A percentile compares a stretch with the other conserved stretches of the same genome.
Conservation (phyloP, 805 yeast genomes). For the Starmera amethionina region DNA sequence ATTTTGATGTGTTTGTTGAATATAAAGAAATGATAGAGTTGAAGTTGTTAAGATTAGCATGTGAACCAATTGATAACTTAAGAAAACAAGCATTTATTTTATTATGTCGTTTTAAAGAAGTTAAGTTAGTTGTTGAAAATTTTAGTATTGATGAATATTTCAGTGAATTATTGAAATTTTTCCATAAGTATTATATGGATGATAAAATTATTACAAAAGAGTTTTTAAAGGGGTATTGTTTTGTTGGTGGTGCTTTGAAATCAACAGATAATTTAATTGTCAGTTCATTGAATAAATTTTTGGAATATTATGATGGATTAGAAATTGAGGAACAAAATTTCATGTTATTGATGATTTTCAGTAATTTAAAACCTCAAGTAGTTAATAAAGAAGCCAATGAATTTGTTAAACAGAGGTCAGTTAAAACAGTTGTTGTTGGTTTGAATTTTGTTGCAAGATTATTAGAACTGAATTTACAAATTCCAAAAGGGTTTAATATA, state of each 20-base stretch:
- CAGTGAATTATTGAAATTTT: slow-evolving; percentile 16
- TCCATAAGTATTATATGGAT: slow-evolving; percentile 12
- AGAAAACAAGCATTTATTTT: slow-evolving; percentile 32
- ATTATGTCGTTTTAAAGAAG: slow-evolving; percentile 19
- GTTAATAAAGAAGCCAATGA: background rate
- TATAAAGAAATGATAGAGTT: slow-evolving; percentile 9
- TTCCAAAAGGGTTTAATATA: slow-evolving; percentile 15
- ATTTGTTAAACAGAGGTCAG: slow-evolving; percentile 7
- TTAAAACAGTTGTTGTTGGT: slow-evolving; percentile 13
- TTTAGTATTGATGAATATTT: slow-evolving; percentile 1
- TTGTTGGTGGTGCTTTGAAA: slow-evolving; percentile 48
- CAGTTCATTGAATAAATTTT: slow-evolving; percentile 30
- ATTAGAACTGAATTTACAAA: slow-evolving; percentile 10
- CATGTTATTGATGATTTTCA: slow-evolving; percentile 16
- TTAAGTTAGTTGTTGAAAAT: slow-evolving; percentile 9
- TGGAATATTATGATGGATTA: slow-evolving; percentile 18
- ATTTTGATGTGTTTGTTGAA: slow-evolving; percentile 12
- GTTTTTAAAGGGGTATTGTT: slow-evolving; percentile 47
- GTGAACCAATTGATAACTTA: slow-evolving; percentile 53
- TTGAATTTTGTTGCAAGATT: slow-evolving; percentile 16
- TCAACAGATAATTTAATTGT: slow-evolving; percentile 37
- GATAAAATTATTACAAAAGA: slow-evolving; percentile 15
- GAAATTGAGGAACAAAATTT: slow-evolving; percentile 4
- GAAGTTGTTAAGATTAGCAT: slow-evolving; percentile 43
- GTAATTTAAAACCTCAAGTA: slow-evolving; percentile 18